Conservation (phyloP, 2,329 filamentous ascomycete genomes). For the Geoglossum cookeanum region DNA sequence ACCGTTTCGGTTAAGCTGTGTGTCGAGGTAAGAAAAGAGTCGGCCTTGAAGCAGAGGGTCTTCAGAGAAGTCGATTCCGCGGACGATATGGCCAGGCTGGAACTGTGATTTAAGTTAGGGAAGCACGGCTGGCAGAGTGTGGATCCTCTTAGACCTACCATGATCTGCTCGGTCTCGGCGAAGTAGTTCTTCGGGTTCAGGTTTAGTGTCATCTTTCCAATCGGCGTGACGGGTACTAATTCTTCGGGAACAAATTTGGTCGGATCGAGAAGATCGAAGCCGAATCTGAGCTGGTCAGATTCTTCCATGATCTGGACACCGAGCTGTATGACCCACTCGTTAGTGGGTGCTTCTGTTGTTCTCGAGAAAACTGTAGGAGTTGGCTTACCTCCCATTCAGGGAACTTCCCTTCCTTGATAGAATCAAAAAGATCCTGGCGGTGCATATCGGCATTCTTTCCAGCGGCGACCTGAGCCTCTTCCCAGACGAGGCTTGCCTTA, state of each 20-base stretch:
- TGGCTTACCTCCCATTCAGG: conserved; percentile 34
- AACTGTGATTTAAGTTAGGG: conserved; percentile 19
- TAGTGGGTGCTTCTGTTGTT: background rate
- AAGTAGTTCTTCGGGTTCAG: conserved; percentile 41
- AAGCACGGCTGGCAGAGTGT: background rate
- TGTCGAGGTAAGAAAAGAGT: conserved; percentile 47
- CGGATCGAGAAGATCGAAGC: conserved; percentile 46
- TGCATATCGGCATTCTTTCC: conserved; percentile 41
- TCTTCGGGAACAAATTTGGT: conserved; percentile 50
- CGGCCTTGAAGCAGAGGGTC: conserved; percentile 52
- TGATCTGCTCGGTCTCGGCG: conserved; percentile 46
- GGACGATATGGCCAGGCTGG: conserved; percentile 40
- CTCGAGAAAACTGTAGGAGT: background rate
- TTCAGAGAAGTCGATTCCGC: conserved; percentile 48
- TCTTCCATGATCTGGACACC: conserved; percentile 46
- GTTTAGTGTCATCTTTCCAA: conserved; percentile 46
- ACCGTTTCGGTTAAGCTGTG: conserved; percentile 40
- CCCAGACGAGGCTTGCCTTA: conserved; percentile 37
- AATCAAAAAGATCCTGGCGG: conserved; percentile 43
- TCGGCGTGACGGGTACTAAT: conserved; percentile 40
- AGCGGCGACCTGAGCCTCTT: conserved; percentile 34
- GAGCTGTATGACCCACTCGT: conserved; percentile 14
- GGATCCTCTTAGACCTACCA: background rate
- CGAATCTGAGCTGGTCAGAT: conserved; percentile 39
- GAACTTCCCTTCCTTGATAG: conserved; percentile 40